A percentile compares a stretch with the other conserved stretches of the same genome.
phyloP scores from a whole-genome alignment of 306 rosid genomes.

The Fragaria vesca region DNA sequence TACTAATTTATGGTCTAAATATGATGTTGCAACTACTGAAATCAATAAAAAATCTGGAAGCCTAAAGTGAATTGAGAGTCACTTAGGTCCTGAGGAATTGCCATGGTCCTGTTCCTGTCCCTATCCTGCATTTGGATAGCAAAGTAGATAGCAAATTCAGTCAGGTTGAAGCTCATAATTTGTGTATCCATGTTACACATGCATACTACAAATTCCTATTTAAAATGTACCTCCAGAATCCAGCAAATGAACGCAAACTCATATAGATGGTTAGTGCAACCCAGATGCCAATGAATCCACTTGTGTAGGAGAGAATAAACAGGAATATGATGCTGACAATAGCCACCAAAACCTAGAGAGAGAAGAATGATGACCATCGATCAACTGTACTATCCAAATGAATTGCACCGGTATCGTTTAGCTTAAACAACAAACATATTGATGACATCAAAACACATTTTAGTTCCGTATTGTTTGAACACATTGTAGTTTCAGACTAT shows the following conservation, averaged over 20 bases:
- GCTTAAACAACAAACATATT: neutral
- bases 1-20: too few relatives aligned
- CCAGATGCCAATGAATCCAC: constrained; percentile 91
- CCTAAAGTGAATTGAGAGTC: neutral
- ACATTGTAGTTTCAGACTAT: neutral
- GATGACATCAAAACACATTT: neutral
- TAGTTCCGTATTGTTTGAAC: neutral
- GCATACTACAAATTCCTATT: neutral
- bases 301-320: constrained; percentile 61
- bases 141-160: neutral
- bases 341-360: constrained; percentile 75
- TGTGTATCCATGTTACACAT: neutral
- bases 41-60: neutral
- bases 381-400: neutral
- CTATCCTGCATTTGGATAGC: constrained; percentile 56
- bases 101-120: constrained; percentile 98
- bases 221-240: constrained; percentile 70
- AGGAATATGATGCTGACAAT: constrained; percentile 68
- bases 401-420: neutral
- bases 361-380: neutral
- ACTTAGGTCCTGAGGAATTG: constrained; percentile 48
- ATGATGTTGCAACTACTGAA: too few relatives aligned
- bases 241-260: constrained; percentile 80
- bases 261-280: constrained; percentile 80
- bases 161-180: neutral